Conservation (phyloP, 1,139 yeast species). For the Dujonia santamariae region DNA sequence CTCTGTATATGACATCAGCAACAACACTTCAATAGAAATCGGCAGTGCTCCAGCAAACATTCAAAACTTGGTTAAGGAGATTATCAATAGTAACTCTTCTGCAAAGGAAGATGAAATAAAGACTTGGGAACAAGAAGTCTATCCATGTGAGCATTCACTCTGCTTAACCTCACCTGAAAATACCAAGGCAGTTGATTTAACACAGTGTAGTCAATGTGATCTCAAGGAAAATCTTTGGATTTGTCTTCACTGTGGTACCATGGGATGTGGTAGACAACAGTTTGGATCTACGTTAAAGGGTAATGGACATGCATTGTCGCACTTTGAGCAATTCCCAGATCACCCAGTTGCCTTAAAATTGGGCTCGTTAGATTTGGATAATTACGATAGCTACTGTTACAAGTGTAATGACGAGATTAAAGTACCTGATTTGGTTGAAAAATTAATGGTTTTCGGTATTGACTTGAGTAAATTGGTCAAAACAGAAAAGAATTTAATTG, state of each 20-base stretch:
- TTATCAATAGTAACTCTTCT: constrained; percentile 65
- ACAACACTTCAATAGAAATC: constrained; percentile 20
- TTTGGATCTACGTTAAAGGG: constrained; percentile 88
- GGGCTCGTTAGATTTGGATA: constrained; percentile 64
- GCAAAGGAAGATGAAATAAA: constrained; percentile 68
- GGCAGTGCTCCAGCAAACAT: constrained; percentile 21
- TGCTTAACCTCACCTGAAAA: constrained; percentile 34
- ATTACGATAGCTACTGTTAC: constrained; percentile 83
- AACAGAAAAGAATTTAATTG: constrained; percentile 85
- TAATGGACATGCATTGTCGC: constrained; percentile 82
- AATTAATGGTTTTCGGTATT: constrained; percentile 63
- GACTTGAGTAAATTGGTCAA: constrained; percentile 54
- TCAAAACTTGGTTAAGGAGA: constrained; percentile 38
- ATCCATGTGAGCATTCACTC: constrained; percentile 73
- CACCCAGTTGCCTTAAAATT: constrained; percentile 88
- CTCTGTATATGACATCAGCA: constrained; percentile 40
- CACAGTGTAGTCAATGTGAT: constrained; percentile 61
- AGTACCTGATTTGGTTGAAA: constrained; percentile 56
- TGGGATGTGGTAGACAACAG: constrained; percentile 91
- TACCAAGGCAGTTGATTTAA: constrained; percentile 27
- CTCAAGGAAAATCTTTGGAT: constrained; percentile 79
- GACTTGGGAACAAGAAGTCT: constrained; percentile 89
- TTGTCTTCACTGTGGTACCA: constrained; percentile 82
- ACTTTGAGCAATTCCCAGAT: constrained; percentile 43
- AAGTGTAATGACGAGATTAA: constrained; percentile 83